Evolutionary conservation across 192 early-diverging fungal genomes (phyloP).

Genomic region (Phycomyces blakesleeanus): DNA sequence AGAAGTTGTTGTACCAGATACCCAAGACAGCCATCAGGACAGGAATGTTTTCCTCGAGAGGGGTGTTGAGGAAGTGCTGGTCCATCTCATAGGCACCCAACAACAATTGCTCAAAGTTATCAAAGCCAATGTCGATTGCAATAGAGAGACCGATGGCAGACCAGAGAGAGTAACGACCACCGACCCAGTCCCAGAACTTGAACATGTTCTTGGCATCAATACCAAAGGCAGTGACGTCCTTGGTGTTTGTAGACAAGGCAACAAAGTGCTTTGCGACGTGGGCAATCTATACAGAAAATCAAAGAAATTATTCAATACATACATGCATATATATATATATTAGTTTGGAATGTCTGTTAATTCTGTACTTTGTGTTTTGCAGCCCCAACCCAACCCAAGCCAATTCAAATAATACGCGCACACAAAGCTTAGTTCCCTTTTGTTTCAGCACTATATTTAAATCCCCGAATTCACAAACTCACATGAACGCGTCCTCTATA

Average conservation of each 20-base stretch:
- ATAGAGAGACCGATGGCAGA: slow-evolving; percentile 98
- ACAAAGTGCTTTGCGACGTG: slow-evolving; percentile 99
- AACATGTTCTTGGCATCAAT: slow-evolving; percentile 98
- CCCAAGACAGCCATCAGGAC: slow-evolving; percentile 85
- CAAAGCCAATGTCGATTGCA: slow-evolving; percentile 89
- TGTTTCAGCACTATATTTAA: background rate
- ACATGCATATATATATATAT: no score
- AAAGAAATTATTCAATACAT: background rate
- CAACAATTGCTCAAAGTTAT: slow-evolving; percentile 91
- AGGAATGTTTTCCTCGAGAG: slow-evolving; percentile 92
- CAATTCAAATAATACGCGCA: background rate
- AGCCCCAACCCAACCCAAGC: no score
- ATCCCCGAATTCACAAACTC: background rate
- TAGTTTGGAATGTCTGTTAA: no score
- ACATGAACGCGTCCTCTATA: background rate
- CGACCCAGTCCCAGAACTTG: slow-evolving; percentile 99
- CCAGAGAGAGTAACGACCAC: slow-evolving; percentile 98
- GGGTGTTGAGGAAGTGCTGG: slow-evolving; percentile 86
- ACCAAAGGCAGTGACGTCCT: slow-evolving; percentile 86
- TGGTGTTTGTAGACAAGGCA: slow-evolving; percentile 92
- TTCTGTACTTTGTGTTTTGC: no score
- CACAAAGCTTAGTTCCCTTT: slow-evolving; percentile 1
- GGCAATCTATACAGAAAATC: slow-evolving; percentile 37
- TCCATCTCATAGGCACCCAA: slow-evolving; percentile 96
- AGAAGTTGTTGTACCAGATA: slow-evolving; percentile 99